A percentile compares a stretch with the other conserved stretches of the same genome.
These are phyloP conservation scores for Gloeostereum incarnatum DNA, from an alignment of 768 basidiomycete genomes.

Conservation along the genomic window DNA sequence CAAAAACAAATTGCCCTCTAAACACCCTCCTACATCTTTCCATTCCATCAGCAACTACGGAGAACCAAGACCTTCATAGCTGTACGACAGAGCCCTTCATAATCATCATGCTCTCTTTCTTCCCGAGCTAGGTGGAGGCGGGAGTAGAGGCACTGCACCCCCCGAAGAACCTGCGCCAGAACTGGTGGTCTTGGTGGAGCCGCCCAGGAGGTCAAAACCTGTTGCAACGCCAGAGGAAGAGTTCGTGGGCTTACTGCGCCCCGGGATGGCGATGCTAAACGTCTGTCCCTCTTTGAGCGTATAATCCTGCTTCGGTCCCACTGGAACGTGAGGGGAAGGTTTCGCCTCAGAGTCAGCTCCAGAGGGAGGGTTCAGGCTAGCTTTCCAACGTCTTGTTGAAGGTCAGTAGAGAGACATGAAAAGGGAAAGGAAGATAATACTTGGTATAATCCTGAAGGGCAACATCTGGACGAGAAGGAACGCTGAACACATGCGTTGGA, in stretches of 20 bases:
- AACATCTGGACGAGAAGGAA: conserved; percentile 67
- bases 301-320: conserved; percentile 88
- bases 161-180: conserved; percentile 20
- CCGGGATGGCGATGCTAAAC: conserved; percentile 86
- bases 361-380: conserved; percentile 45
- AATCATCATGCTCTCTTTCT: conserved; percentile 29
- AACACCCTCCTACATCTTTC: no score
- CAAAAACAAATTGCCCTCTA: no score
- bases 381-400: conserved; percentile 46
- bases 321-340: conserved; percentile 60
- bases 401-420: conserved; percentile 8
- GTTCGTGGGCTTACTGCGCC: conserved; percentile 41
- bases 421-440: conserved; percentile 23
- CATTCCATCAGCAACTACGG: no score
- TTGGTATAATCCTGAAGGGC: conserved; percentile 83
- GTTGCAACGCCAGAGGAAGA: no score
- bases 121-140: conserved; percentile 71
- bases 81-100: no score
- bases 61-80: no score
- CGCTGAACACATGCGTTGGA: conserved; percentile 6
- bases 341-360: conserved; percentile 28
- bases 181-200: conserved; percentile 16
- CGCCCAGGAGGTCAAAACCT: no score
- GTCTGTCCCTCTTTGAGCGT: conserved; percentile 93
- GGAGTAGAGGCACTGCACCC: conserved; percentile 57